These are phyloP conservation scores for Mychonastes homosphaera DNA, from an alignment of 139 green algal genomes.

Conservation along the genomic window DNA sequence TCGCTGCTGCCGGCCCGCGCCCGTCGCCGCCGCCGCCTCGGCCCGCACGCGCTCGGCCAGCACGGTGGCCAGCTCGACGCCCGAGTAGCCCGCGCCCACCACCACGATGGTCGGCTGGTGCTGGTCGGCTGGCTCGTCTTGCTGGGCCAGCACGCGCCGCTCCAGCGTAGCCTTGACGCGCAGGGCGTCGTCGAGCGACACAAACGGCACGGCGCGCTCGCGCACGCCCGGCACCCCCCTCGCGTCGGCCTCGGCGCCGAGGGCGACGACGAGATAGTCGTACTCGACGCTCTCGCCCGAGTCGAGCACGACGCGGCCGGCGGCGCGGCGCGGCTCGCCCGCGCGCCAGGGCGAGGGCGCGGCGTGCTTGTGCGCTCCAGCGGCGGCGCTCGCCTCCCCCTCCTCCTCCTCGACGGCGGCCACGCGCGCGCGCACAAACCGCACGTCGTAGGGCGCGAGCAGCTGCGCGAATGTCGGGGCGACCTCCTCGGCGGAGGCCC, in stretches of 20 bases:
- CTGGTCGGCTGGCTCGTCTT: background rate
- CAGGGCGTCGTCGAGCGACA: slow-evolving; percentile 54
- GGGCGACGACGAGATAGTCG: slow-evolving; percentile 80
- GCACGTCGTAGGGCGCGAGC: slow-evolving; percentile 68
- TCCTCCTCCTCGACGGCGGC: slow-evolving; percentile 8
- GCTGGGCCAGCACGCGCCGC: too few species aligned
- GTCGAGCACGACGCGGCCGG: slow-evolving; percentile 43
- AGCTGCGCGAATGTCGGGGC: slow-evolving; percentile 78
- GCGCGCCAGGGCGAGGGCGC: too few species aligned
- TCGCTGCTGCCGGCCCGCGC: too few species aligned
- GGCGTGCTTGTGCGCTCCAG: too few species aligned
- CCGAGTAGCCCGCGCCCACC: slow-evolving; percentile 79
- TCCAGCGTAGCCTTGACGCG: slow-evolving; percentile 28
- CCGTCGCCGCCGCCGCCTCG: slow-evolving; percentile 7
- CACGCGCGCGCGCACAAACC: slow-evolving; percentile 62
- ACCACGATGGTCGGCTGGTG: slow-evolving; percentile 42
- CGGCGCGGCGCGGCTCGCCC: too few species aligned
- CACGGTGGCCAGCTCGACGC: slow-evolving; percentile 78
- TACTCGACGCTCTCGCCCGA: slow-evolving; percentile 56
- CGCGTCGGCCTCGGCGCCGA: slow-evolving; percentile 47
- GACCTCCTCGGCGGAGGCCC: slow-evolving; percentile 64
- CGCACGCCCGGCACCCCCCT: slow-evolving; percentile 65
- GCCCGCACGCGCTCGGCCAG: slow-evolving; percentile 54
- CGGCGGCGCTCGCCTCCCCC: background rate
- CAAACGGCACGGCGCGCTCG: slow-evolving; percentile 73